Evolutionary conservation across 2,329 filamentous ascomycete genomes (phyloP), one percentile per base, ranked within the genome.

Genomic region (Penicillium sp.): DNA sequence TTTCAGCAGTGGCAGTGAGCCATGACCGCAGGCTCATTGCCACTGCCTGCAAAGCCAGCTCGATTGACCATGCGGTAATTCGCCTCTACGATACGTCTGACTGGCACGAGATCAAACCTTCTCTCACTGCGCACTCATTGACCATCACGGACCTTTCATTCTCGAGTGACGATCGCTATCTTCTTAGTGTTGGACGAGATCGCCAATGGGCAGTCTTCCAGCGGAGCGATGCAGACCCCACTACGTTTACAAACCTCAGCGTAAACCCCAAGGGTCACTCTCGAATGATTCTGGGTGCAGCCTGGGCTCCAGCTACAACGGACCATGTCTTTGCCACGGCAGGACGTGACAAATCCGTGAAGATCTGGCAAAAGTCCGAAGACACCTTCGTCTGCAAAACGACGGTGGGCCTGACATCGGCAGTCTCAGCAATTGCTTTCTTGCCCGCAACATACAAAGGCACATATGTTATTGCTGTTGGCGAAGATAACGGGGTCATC

Each of bases 31-130:
- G 75, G 4, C 75, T 97, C 23, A 82, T 99, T 15, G 94, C 94
- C 33, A 97, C 92, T 52, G 92, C 94, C 2, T 99, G 94, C 78
- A 91, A 90, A 69, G 94, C 94, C 19, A 96, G 88, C 70, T 95
- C 92, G 1, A 81, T 93, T 55, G 94, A 97, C 72, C 94, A 99
- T 71, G 94, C 94, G 43, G 92, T 97, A 39, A 91, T 99, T 67
- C 86, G 94, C 21, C 75, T 99, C 8, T 97, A 96, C 70, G 91
- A 96, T 71, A 94, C 92, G 13, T 82, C 81, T 34, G 84, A 84
- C 44, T 99, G 94, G 94, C 88, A 91, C 19, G 92, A 99, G 76
- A 79, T 97, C 41, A 87, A 85, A 58, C 92, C 93, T 2, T 84
- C 93, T 0, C 81, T 99, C 31, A 83, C 85, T n/a, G 89, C 90